Base-by-base conservation (phyloP, 2,329 filamentous ascomycete species). In the Eutypa lata region DNA sequence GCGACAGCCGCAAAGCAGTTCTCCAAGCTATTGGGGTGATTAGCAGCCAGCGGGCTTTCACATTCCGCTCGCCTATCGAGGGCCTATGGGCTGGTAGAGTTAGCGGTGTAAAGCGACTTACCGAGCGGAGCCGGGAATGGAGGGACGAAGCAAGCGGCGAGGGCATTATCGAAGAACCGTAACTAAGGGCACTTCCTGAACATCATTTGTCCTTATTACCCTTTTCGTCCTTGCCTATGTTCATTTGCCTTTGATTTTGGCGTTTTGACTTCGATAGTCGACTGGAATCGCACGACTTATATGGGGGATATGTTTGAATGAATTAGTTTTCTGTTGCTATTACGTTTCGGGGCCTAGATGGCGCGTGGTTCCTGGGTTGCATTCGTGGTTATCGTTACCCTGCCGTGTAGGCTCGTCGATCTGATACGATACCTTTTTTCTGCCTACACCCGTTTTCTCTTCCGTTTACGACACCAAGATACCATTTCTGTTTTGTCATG, bases 11-110 rank as follows among this genome's bases (percentile, higher is more conserved):
- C 64, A 99, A 99, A 76, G 91, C 93, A 4, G 92, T 99, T 2
- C 79, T 99, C 22, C 94, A 99, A 71, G 91, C 92, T 16, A 97
- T 99, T 60, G 93, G 94, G 7, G 92, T 97, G 56, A 97, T 99
- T 62, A 94, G 90, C 65, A 95, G 90, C 7, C 94, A 99, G 73
- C 83, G 94, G 46, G 92, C 89, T 11, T 96, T 93, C 68, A 97
- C 94, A 1, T 97, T 93, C 80, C 86, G 93, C 49, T 94, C 92
- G 2, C 86, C 91, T 0, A 88, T 93, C 6, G 94, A 99, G 75
- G 84, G 85, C 31, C 80, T 97, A 28, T 97, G 93, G 91, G 91
- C 94, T 1, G 82, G 82, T 40, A 84, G 94, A 37, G 88, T 97
- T 19, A 73, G 79, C 14, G 94, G 94, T 22, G 84, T 97, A 57